A percentile compares a stretch with the other conserved stretches of the same genome.
These are phyloP conservation scores for Neurospora sp. DNA, from an alignment of 495 filamentous ascomycete genomes.

Conservation along the genomic window DNA sequence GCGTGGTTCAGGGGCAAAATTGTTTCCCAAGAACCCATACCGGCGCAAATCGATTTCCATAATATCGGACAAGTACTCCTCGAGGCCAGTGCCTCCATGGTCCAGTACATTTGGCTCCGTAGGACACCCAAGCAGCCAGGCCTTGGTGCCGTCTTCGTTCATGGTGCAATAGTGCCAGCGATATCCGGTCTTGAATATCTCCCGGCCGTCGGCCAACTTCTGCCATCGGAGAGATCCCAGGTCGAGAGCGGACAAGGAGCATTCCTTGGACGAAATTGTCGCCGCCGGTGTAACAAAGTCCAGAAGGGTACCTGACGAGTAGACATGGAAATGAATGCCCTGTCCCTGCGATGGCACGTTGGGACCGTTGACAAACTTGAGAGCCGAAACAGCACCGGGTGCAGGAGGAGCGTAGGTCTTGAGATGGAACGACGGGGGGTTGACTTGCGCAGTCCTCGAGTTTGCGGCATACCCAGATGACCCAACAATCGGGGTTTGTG, in stretches of 20 bases:
- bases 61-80: slow-evolving; percentile 90
- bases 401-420: slow-evolving; percentile 60
- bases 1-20: slow-evolving; percentile 49
- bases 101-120: slow-evolving; percentile 48
- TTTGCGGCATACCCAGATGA: slow-evolving; percentile 79
- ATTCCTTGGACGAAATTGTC: slow-evolving; percentile 72
- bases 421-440: slow-evolving; percentile 54
- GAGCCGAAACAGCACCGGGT: slow-evolving; percentile 76
- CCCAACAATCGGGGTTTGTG: slow-evolving; percentile 36
- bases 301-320: slow-evolving; percentile 82
- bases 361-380: slow-evolving; percentile 80
- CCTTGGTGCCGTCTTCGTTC: slow-evolving; percentile 86
- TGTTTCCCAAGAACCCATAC: slow-evolving; percentile 80
- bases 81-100: slow-evolving; percentile 45
- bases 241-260: slow-evolving; percentile 79
- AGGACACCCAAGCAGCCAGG: slow-evolving; percentile 89
- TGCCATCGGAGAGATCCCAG: slow-evolving; percentile 83
- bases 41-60: slow-evolving; percentile 78
- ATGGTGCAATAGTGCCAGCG: slow-evolving; percentile 97
- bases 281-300: slow-evolving; percentile 90
- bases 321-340: slow-evolving; percentile 88
- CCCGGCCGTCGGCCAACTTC: slow-evolving; percentile 81
- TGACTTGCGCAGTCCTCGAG: slow-evolving; percentile 76
- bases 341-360: slow-evolving; percentile 80
- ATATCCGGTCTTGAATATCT: slow-evolving; percentile 79